Percentiles rank a stretch among this genome's conserved stretches.
Evolutionary conservation across 352 stramenopile species (phyloP).

Genomic region (Phytopythium delawarense): DNA sequence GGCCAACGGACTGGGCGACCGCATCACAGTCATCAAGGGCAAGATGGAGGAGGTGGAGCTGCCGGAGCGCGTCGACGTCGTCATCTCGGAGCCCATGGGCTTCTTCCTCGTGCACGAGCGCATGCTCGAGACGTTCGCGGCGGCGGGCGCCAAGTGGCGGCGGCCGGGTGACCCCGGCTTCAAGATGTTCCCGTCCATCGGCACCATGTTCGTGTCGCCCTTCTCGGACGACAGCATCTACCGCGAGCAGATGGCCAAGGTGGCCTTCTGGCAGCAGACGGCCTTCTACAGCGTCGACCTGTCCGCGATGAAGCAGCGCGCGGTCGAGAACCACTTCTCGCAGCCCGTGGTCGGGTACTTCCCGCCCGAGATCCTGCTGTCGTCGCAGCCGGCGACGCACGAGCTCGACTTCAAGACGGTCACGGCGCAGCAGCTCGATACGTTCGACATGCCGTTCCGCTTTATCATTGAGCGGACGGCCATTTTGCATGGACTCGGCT

Average conservation of each 20-base stretch:
- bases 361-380: conserved; percentile 68
- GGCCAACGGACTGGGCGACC: conserved; percentile 93
- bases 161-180: conserved; percentile 56
- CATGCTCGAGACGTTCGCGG: conserved; percentile 98
- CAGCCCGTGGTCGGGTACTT: conserved; percentile 96
- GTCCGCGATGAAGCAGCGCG: conserved; percentile 86
- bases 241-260: conserved; percentile 90
- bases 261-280: conserved; percentile 93
- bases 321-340: conserved; percentile 97
- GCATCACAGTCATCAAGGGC: conserved; percentile 97
- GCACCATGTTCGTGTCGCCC: conserved; percentile 96
- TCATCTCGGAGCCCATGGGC: conserved; percentile 99
- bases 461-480: conserved; percentile 88
- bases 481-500: conserved; percentile 95
- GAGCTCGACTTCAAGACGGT: conserved; percentile 85
- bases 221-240: conserved; percentile 95
- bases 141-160: conserved; percentile 93
- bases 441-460: conserved; percentile 89
- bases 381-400: conserved; percentile 51
- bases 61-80: conserved; percentile 96
- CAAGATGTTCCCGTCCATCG: conserved; percentile 97
- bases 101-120: conserved; percentile 99
- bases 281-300: conserved; percentile 98
- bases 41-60: conserved; percentile 97
- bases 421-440: conserved; percentile 72